A percentile compares a stretch with the other conserved stretches of the same genome.
Evolutionary conservation across 805 yeast genomes (phyloP).

Genomic region (Komagataella populi): DNA sequence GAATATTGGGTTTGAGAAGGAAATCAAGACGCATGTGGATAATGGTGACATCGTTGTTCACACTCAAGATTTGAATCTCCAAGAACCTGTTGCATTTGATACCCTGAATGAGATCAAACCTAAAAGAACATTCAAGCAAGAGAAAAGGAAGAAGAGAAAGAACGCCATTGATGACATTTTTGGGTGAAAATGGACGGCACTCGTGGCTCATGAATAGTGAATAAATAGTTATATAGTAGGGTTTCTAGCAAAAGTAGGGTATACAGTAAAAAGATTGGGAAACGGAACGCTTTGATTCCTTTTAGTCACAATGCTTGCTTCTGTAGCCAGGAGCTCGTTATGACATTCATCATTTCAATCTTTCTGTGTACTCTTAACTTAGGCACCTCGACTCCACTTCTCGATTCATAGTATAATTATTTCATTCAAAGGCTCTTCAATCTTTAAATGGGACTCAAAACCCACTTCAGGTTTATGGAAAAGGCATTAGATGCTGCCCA

Average conservation of each 20-base stretch:
- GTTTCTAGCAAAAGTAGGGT: neutral
- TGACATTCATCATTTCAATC: neutral
- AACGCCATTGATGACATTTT: slow-evolving; percentile 67
- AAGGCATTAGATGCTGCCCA: slow-evolving; percentile 43
- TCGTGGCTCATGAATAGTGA: neutral
- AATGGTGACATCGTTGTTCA: slow-evolving; percentile 2
- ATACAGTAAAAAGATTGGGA: neutral
- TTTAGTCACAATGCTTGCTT: neutral
- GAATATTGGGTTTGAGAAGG: slow-evolving; percentile 1
- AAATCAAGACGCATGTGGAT: slow-evolving; percentile 9
- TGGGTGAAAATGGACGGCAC: slow-evolving; percentile 22
- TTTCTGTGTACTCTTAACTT: neutral
- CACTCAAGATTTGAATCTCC: slow-evolving; percentile 2
- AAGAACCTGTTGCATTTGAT: slow-evolving; percentile 4
- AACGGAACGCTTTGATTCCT: neutral
- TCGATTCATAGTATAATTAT: neutral
- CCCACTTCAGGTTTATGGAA: slow-evolving; percentile 30
- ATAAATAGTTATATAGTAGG: neutral
- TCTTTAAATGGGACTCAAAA: neutral
- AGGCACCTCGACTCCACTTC: too few species aligned
- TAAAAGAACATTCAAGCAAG: slow-evolving; percentile 11
- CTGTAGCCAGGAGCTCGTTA: neutral
- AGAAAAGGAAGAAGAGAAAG: slow-evolving; percentile 32
- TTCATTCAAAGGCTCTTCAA: neutral
- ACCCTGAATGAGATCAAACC: slow-evolving; percentile 3